These are phyloP conservation scores for Leccinum fibrillosum DNA, from an alignment of 768 basidiomycete species.

Conservation along the genomic window DNA sequence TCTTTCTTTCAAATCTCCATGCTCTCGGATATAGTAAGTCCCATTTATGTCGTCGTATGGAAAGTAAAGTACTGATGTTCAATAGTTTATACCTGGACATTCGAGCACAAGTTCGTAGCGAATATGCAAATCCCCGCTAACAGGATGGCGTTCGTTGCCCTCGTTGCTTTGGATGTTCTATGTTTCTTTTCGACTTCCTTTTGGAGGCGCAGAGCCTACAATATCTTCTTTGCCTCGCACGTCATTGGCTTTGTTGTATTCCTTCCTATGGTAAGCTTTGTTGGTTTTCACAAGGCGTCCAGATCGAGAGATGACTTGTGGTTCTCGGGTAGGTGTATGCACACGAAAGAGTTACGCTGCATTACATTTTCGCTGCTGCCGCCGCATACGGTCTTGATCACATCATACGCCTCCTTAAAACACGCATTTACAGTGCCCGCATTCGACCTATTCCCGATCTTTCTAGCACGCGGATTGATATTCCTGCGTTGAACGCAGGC, in stretches of 20 bases:
- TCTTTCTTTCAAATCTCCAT: conserved; percentile 42
- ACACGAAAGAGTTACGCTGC: conserved; percentile 29
- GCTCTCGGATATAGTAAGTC: conserved; percentile 38
- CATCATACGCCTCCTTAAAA: conserved; percentile 43
- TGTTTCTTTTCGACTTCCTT: conserved; percentile 37
- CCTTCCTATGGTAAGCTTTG: conserved; percentile 33
- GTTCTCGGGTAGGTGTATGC: conserved; percentile 21
- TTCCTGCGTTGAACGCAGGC: conserved; percentile 44
- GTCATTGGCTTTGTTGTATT: conserved; percentile 39
- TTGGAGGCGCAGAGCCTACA: conserved; percentile 41
- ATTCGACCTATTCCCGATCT: conserved; percentile 46
- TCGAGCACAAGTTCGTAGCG: conserved; percentile 13
- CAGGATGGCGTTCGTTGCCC: conserved; percentile 34
- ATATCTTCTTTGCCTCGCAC: conserved; percentile 43
- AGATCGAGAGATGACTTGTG: background rate
- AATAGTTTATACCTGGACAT: conserved; percentile 30
- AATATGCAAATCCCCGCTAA: conserved; percentile 11
- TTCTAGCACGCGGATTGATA: conserved; percentile 43
- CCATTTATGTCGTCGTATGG: background rate
- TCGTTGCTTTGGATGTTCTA: conserved; percentile 35
- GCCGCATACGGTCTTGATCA: conserved; percentile 46
- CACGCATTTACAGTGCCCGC: conserved; percentile 42
- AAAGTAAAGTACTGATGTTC: background rate
- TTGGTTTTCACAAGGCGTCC: conserved; percentile 9
- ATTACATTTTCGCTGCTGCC: conserved; percentile 39